Percentiles rank a stretch among this genome's conserved stretches.
Conservation (phyloP, 768 basidiomycete species). For the Leccinum rimulosum region DNA sequence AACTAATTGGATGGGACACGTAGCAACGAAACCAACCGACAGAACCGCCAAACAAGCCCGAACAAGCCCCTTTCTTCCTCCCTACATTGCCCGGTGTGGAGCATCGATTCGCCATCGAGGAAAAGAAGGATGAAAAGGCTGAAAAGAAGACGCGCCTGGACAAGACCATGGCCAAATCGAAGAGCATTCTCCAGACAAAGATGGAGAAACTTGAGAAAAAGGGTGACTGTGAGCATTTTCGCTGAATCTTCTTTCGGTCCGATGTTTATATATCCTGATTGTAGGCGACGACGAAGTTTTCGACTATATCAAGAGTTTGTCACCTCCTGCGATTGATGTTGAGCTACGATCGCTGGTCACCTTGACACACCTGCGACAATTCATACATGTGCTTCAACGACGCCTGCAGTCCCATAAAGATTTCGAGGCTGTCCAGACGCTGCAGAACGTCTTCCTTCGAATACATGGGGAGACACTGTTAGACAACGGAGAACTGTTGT, state of each 20-base stretch:
- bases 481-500: conserved; percentile 61
- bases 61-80: conserved; percentile 96
- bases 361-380: conserved; percentile 58
- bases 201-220: conserved; percentile 52
- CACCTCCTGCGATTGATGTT: conserved; percentile 88
- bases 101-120: conserved; percentile 65
- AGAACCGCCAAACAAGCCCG: conserved; percentile 91
- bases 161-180: conserved; percentile 46
- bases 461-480: conserved; percentile 83
- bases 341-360: conserved; percentile 80
- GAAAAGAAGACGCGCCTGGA: conserved; percentile 51
- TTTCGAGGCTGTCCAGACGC: conserved; percentile 92
- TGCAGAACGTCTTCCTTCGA: conserved; percentile 80
- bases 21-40: conserved; percentile 96
- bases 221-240: conserved; percentile 62
- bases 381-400: conserved; percentile 69
- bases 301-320: conserved; percentile 76
- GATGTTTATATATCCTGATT: conserved; percentile 4
- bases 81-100: conserved; percentile 90
- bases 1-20: not conserved
- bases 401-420: conserved; percentile 80
- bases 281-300: conserved; percentile 80
- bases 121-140: conserved; percentile 37
- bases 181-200: conserved; percentile 71
- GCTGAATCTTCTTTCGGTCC: conserved; percentile 1